Evolutionary conservation across 495 filamentous ascomycete species (phyloP).

Genomic region (Neurospora intermedia): DNA sequence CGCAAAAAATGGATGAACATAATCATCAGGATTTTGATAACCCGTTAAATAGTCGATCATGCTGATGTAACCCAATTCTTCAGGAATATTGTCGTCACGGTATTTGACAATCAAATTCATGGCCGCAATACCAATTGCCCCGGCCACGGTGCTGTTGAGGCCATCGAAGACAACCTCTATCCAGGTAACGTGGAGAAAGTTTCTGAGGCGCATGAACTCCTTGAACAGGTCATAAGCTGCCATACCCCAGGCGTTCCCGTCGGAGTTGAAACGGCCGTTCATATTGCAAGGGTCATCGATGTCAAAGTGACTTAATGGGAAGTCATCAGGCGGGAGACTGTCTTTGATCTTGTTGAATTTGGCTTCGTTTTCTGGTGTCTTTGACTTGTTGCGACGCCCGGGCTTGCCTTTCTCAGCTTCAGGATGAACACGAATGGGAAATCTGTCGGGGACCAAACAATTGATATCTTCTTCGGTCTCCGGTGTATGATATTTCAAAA

Average conservation of each 20-base stretch:
- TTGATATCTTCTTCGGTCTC: background rate
- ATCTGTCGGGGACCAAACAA: background rate
- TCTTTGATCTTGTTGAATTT: background rate
- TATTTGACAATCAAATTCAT: constrained; percentile 4
- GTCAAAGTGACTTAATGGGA: background rate
- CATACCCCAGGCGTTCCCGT: constrained; percentile 5
- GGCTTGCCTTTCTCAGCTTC: background rate
- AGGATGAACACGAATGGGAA: background rate
- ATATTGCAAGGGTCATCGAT: background rate
- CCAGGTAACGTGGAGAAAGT: constrained; percentile 32
- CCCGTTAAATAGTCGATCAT: background rate
- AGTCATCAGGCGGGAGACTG: background rate
- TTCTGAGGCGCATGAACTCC: constrained; percentile 24
- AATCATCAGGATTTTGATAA: background rate
- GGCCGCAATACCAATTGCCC: constrained; percentile 32
- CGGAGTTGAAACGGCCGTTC: background rate
- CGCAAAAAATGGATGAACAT: background rate
- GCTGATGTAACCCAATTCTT: background rate
- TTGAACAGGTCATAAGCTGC: constrained; percentile 24
- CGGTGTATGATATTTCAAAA: background rate
- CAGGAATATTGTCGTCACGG: background rate
- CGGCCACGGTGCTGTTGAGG: constrained; percentile 37
- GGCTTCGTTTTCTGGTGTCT: background rate
- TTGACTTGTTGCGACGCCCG: background rate
- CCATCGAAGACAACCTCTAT: constrained; percentile 30